Evolutionary conservation across 306 rosid species (phyloP).

Genomic region (Ormosia semicastrata): DNA sequence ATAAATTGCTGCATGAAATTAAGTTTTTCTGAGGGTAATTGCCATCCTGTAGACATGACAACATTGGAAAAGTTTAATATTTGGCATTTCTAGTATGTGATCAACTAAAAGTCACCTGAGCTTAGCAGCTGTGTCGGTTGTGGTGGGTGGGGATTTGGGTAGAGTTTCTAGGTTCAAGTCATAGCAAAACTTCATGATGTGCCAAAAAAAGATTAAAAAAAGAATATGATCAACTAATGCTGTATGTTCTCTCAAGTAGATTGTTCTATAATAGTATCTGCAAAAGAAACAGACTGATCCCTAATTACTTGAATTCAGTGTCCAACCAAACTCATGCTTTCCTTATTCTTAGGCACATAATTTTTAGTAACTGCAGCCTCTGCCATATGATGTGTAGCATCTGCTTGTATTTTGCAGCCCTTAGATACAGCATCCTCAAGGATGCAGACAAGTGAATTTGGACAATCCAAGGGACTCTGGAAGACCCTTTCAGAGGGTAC

Average conservation of each 20-base stretch:
- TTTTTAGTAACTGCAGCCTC: not conserved
- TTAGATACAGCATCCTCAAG: conserved; percentile 86
- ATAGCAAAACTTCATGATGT: not conserved
- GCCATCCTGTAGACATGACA: not conserved
- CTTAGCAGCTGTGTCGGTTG: not conserved
- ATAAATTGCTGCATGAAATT: not conserved
- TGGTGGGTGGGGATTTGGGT: not conserved
- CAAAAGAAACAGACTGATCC: not conserved
- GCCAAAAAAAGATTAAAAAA: not conserved
- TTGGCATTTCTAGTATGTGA: not conserved
- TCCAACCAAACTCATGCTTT: not conserved
- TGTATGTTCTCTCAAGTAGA: not conserved
- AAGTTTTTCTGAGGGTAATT: not conserved
- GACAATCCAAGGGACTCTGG: conserved; percentile 93
- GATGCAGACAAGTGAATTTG: conserved; percentile 98
- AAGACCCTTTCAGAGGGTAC: conserved; percentile 81
- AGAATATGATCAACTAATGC: not conserved
- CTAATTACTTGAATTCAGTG: not conserved
- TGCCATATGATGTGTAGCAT: conserved; percentile 19
- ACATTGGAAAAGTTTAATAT: not conserved
- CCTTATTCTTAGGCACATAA: not conserved
- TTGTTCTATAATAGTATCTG: not conserved
- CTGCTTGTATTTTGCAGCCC: conserved; percentile 58
- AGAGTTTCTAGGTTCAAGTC: not conserved
- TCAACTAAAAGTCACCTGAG: conserved; percentile 1